Evolutionary conservation across 441 rosid species (phyloP), one percentile per base, ranked within the genome.

Genomic region (Eutrema salsugineum): DNA sequence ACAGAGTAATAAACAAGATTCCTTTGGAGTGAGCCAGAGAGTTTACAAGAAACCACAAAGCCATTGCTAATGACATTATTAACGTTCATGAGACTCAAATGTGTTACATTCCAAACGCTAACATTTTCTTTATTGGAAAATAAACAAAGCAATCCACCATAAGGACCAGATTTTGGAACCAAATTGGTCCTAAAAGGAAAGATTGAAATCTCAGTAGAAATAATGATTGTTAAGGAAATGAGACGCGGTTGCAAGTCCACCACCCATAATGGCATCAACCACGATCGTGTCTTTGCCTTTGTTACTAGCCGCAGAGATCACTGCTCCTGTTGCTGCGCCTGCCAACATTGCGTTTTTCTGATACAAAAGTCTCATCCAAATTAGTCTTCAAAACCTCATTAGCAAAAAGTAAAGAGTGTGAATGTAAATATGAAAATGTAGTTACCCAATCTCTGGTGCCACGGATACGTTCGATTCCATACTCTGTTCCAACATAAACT

Each of bases 341-440:
- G 94, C 94, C 5, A 88, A 36, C 93, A 88, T 79, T 15, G 94
- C 91, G 43, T 91, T 91, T 80, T 88, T 91, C 94, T 88, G 83
- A 81, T 74, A 48, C 63, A 58, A 16, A 22, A 16, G 14, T 2
- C 1, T 35, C 4, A 63, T 27, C 24, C 32, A 59, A 12, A 70
- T 15, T 14, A 39, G 42, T 50, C 10, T 36, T 68, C n/a, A 8
- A 42, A 63, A 46, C 1, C 62, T 51, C 11, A 19, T 5, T 49
- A 65, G 4, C 55, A 11, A 27, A 49, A 55, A 5, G 20, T 39
- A 6, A 30, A 30, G 8, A 4, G 5, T 20, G 35, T 10, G 20
- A 32, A 11, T 46, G 50, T 39, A 40, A 14, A n/a, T n/a, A n/a
- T 43, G 5, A 28, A 2, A 15, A 49, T 19, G 10, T n/a, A n/a